Conservation (phyloP, 108 stramenopile genomes). For the Parmales sp. region DNA sequence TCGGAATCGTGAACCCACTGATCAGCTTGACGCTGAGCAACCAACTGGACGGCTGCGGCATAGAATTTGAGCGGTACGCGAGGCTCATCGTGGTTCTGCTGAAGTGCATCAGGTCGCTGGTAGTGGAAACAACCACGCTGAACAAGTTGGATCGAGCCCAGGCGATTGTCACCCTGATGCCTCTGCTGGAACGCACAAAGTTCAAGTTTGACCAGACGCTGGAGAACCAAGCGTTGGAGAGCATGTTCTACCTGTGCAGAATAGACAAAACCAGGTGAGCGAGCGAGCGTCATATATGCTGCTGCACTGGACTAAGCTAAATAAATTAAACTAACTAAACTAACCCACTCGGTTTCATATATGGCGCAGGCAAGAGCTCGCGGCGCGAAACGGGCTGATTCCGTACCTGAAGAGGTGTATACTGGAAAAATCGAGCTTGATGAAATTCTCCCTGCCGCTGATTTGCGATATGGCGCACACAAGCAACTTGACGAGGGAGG, state of each 20-base stretch:
- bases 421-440: neutral
- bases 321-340: too few relatives aligned
- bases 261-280: slow-evolving; percentile 7
- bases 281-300: too few relatives aligned
- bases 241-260: slow-evolving; percentile 11
- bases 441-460: neutral
- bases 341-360: too few relatives aligned
- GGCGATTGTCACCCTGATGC: slow-evolving; percentile 11
- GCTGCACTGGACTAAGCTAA: too few relatives aligned
- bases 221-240: neutral
- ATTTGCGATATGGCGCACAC: slow-evolving; percentile 2
- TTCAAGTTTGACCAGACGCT: neutral
- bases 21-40: neutral
- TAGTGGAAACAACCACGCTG: neutral
- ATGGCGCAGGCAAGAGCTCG: slow-evolving; percentile 14
- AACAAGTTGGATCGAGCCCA: slow-evolving; percentile 7
- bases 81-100: neutral
- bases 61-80: neutral
- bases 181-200: neutral
- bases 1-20: neutral
- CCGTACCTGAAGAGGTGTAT: slow-evolving; percentile 6
- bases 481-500: neutral
- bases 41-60: neutral
- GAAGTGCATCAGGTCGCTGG: neutral
- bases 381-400: slow-evolving; percentile 1